A percentile compares a stretch with the other conserved stretches of the same genome.
phyloP scores from a whole-genome alignment of 2,329 filamentous ascomycete species.

The Diaporthe sp. region DNA sequence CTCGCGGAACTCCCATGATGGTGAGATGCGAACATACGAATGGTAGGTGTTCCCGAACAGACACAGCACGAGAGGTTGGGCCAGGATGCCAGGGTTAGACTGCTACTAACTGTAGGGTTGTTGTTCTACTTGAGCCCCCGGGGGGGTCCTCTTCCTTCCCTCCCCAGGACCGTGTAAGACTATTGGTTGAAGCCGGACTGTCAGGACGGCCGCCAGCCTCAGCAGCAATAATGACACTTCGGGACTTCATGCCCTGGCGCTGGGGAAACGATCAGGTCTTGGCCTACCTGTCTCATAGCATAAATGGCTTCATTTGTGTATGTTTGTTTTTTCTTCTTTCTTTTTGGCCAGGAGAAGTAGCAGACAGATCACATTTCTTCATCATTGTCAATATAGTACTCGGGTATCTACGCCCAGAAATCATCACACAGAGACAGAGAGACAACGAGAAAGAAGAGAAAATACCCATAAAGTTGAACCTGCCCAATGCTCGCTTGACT shows the following conservation, averaged over 20 bases:
- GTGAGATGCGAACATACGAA: too few relatives aligned
- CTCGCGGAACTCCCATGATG: too few relatives aligned
- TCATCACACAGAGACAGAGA: neutral
- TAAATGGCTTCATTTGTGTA: too few relatives aligned
- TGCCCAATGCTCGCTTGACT: constrained; percentile 34
- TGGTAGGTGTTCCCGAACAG: too few relatives aligned
- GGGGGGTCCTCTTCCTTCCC: neutral
- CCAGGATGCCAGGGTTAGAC: neutral
- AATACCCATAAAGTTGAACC: neutral
- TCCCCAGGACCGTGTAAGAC: neutral
- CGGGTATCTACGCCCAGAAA: constrained; percentile 13
- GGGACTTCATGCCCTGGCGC: too few relatives aligned
- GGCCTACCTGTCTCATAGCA: too few relatives aligned
- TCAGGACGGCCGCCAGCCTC: too few relatives aligned
- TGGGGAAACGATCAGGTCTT: too few relatives aligned
- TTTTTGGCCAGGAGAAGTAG: neutral
- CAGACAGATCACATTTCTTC: neutral
- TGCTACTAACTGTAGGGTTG: neutral
- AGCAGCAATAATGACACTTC: too few relatives aligned
- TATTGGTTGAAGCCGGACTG: neutral
- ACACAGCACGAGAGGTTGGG: too few relatives aligned
- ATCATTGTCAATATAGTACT: neutral
- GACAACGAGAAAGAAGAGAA: neutral
- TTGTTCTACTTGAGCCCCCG: too few relatives aligned
- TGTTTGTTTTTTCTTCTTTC: too few relatives aligned